Conservation (phyloP, 2,329 filamentous ascomycete genomes). For the Aspergillus neotritici region DNA sequence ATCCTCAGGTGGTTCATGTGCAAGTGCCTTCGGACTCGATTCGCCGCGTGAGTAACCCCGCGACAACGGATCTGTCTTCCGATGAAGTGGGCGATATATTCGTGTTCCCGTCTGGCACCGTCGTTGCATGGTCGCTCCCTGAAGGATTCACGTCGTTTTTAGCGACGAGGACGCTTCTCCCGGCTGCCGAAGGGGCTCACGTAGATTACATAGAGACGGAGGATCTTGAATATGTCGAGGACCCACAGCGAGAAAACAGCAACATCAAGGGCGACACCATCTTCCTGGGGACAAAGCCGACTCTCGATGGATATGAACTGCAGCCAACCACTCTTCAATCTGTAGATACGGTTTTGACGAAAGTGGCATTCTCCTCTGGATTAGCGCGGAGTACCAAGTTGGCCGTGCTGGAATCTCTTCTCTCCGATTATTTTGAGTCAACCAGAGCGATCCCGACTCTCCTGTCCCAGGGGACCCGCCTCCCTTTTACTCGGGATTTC, state of each 20-base stretch:
- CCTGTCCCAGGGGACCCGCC: slow-evolving; percentile 61
- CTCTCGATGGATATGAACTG: slow-evolving; percentile 16
- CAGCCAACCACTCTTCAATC: slow-evolving; percentile 26
- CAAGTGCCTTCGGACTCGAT: slow-evolving; percentile 45
- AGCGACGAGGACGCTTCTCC: slow-evolving; percentile 65
- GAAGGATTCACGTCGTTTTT: slow-evolving; percentile 65
- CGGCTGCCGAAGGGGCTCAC: slow-evolving; percentile 71
- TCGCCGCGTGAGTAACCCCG: slow-evolving; percentile 39
- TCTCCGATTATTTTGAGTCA: slow-evolving; percentile 79
- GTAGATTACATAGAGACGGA: slow-evolving; percentile 71
- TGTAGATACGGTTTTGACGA: slow-evolving; percentile 68
- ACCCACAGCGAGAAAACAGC: slow-evolving; percentile 66
- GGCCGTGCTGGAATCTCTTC: slow-evolving; percentile 77
- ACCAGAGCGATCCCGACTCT: slow-evolving; percentile 76
- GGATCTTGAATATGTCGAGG: slow-evolving; percentile 79
- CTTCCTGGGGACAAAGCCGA: slow-evolving; percentile 69
- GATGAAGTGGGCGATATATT: slow-evolving; percentile 74
- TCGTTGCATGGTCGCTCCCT: slow-evolving; percentile 86
- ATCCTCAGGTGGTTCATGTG: slow-evolving; percentile 61
- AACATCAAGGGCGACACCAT: slow-evolving; percentile 83
- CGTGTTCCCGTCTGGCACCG: slow-evolving; percentile 88
- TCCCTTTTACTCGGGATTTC: slow-evolving; percentile 65
- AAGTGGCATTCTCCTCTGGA: slow-evolving; percentile 94
- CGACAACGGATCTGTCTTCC: slow-evolving; percentile 32
- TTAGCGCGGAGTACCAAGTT: slow-evolving; percentile 90